Evolutionary conservation across 1,284 basidiomycete genomes (phyloP).

Genomic region (Cryptococcus deneoformans): DNA sequence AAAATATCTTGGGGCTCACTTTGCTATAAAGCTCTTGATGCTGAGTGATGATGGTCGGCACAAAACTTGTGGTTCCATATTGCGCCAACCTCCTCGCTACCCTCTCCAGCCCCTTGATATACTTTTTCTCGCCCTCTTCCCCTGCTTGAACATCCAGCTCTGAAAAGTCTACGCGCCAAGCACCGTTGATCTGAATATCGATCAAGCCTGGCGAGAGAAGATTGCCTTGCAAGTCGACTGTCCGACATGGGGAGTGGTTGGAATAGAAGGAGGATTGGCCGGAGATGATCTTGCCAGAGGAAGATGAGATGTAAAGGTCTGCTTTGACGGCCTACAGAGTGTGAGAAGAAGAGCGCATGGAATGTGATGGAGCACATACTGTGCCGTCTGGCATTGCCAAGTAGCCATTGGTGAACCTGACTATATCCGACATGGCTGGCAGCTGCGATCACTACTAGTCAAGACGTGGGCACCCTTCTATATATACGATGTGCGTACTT

Average conservation of each 20-base stretch:
- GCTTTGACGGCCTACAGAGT: slow-evolving; percentile 18
- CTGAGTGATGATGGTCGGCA: slow-evolving; percentile 61
- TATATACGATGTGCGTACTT: no score
- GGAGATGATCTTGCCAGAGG: slow-evolving; percentile 31
- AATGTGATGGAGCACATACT: slow-evolving; percentile 4
- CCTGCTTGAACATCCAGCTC: slow-evolving; percentile 53
- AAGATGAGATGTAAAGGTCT: slow-evolving; percentile 36
- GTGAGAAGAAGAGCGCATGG: background rate
- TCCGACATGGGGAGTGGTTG: slow-evolving; percentile 2
- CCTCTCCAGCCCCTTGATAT: slow-evolving; percentile 64
- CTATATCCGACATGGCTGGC: slow-evolving; percentile 44
- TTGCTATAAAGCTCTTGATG: slow-evolving; percentile 37
- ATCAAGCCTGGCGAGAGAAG: slow-evolving; percentile 78
- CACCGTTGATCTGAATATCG: slow-evolving; percentile 71
- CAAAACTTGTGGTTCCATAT: slow-evolving; percentile 82
- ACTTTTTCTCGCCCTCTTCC: slow-evolving; percentile 63
- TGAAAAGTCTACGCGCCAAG: slow-evolving; percentile 85
- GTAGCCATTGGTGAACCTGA: slow-evolving; percentile 82
- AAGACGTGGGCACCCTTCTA: no score
- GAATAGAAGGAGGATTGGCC: slow-evolving; percentile 31
- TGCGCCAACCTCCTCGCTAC: slow-evolving; percentile 67
- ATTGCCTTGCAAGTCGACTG: slow-evolving; percentile 54
- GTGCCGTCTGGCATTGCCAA: slow-evolving; percentile 71
- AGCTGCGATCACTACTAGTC: no score
- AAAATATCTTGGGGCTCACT: slow-evolving; percentile 51